Evolutionary conservation across 768 basidiomycete genomes (phyloP).

Genomic region (Kwoniella botswanensis): DNA sequence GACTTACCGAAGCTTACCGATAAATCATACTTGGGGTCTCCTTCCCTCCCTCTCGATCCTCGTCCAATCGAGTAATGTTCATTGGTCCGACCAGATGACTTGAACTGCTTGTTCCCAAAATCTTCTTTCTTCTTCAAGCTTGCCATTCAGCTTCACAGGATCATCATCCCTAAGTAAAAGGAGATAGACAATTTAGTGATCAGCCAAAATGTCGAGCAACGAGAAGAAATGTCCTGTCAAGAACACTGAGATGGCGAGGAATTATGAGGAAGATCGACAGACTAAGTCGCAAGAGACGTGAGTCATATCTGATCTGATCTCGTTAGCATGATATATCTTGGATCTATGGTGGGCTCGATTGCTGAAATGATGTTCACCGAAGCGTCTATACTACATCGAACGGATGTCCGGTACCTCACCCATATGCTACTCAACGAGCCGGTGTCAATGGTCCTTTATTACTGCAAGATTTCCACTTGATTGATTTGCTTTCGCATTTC

Average conservation of each 20-base stretch:
- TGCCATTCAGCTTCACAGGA: too few species aligned
- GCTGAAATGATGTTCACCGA: background rate
- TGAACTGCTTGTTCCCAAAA: too few species aligned
- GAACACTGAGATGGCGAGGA: conserved; percentile 20
- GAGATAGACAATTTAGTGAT: background rate
- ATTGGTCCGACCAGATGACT: background rate
- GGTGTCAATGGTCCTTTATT: conserved; percentile 81
- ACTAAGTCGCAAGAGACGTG: conserved; percentile 44
- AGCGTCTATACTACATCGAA: conserved; percentile 80
- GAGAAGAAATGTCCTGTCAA: conserved; percentile 14
- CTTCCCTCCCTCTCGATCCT: background rate
- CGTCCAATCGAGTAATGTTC: background rate
- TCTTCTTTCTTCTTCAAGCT: too few species aligned
- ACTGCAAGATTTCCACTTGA: conserved; percentile 73
- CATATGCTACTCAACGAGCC: conserved; percentile 75
- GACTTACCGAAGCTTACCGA: background rate
- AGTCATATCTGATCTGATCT: background rate
- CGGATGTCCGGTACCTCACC: conserved; percentile 66
- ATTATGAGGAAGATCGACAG: conserved; percentile 44
- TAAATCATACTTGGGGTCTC: background rate
- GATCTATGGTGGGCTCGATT: background rate
- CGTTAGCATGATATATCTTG: too few species aligned
- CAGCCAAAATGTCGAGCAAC: conserved; percentile 22
- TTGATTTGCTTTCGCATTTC: conserved; percentile 85
- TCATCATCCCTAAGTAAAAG: too few species aligned